Percentiles rank a stretch among this genome's conserved stretches.
Conservation (phyloP, 345 rosid genomes). For the Hevea brasiliensis region DNA sequence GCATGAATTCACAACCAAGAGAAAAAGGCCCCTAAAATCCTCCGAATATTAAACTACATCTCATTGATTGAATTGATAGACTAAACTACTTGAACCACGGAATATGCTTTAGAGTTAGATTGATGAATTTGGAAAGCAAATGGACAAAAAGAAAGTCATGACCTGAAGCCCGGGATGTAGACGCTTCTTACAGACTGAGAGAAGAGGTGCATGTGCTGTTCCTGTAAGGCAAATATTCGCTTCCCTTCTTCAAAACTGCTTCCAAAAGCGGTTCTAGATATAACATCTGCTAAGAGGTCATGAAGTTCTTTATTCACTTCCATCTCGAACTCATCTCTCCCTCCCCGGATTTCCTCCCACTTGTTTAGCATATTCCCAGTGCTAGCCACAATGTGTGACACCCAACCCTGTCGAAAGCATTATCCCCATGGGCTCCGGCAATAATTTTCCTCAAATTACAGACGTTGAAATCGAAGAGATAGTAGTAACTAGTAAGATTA, state of each 20-base stretch:
- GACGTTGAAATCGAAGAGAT: no score
- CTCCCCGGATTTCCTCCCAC: conserved; percentile 66
- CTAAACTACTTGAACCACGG: background rate
- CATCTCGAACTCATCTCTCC: conserved; percentile 60
- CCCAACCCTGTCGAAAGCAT: conserved; percentile 47
- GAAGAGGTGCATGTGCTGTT: conserved; percentile 59
- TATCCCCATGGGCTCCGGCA: background rate
- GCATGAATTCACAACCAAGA: no score
- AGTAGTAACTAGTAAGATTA: conserved; percentile 10
- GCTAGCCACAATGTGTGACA: conserved; percentile 62
- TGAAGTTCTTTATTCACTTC: conserved; percentile 63
- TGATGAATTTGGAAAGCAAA: background rate
- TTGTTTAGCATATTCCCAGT: conserved; percentile 48
- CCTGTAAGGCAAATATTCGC: conserved; percentile 62
- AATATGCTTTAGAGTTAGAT: no score
- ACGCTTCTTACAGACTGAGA: conserved; percentile 53
- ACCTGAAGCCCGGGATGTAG: conserved; percentile 88
- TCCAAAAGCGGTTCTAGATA: conserved; percentile 88
- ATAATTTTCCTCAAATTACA: background rate
- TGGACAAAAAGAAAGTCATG: background rate
- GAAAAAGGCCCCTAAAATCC: no score
- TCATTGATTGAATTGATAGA: no score
- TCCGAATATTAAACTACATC: no score
- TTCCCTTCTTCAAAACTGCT: conserved; percentile 79
- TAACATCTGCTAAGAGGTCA: conserved; percentile 60